Evolutionary conservation across 164 flowering plant species (phyloP), one percentile per base, ranked within the genome.

Genomic region (Kalanchoe fedtschenkoi): DNA sequence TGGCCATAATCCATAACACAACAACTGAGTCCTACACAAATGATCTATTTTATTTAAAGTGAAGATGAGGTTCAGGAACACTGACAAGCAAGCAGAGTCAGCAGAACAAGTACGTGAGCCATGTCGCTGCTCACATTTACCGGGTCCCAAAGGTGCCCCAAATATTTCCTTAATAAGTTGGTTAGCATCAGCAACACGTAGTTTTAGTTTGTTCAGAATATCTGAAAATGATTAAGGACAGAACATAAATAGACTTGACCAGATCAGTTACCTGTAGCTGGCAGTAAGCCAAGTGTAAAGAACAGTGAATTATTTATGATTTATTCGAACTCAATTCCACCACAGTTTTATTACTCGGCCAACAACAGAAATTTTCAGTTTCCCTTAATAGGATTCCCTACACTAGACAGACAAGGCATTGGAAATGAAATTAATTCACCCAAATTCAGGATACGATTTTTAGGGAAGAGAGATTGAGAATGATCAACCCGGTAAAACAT

Each of bases 81-180:
- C 96, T 87, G 77, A 89, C 96, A 78, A 65, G 76, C 91, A 85
- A 22, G 76, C 39, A 67, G 82, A 79, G 58, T 69, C 70, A 58
- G 15, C 46, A 37, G 34, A 61, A 76, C 77, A 82, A 63, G 51
- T 37, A 11, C 54, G 64, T 37, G 22, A 68, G n/a, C 65, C 66
- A 37, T 74, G 73, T 41, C 61, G 58, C 74, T 78, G 67, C 46
- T 65, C 32, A 28, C 24, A 26, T 46, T 69, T 44, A 22, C 59
- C 65, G 63, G 69, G 37, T 67, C 2, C 71, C 69, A 61, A 71
- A 60, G 75, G 62, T 32, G 77, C 35, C 46, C 84, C 81, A 74
- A 91, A 86, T 6, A 91, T 77, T 41, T 72, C 67, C 53, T 44
- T 53, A 33, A 81, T n/a, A 35, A 91, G 83, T 66, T 28, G 42